Base-by-base conservation (phyloP, 176 grass and related monocot species). In the Avena atlantica region DNA sequence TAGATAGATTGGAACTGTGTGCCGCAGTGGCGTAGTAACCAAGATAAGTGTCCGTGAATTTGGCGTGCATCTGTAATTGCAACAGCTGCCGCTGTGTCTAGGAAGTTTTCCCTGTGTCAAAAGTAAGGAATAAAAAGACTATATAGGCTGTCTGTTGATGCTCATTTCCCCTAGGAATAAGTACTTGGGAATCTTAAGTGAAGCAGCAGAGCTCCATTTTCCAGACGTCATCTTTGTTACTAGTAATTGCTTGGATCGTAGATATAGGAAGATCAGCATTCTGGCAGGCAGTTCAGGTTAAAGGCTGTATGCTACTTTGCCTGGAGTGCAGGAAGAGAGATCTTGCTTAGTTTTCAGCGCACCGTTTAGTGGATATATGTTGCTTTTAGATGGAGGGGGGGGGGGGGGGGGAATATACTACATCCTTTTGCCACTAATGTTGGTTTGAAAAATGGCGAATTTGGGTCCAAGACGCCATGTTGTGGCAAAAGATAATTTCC, bases 321-420 rank as follows among this genome's bases (percentile, higher is more conserved):
- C 40, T 70, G 0, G 48, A 49, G 60, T 23, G 40, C 61, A 45
- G 48, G 7, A 16, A 34, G 53, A 14, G 50, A 88, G 50, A 75
- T 77, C 51, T 24, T 61, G 42, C 68, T 44, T 81, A 84, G 0
- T 76, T 60, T 9, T 14, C 67, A 68, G n/a, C 29, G 29, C 70
- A 81, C 66, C 51, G 60, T 70, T 63, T 31, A 70, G 51, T 81
- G 61, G 86, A 42, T 40, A 88, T 91, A 91, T 52, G 86, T 12
- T 56, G 16, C 64, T 70, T 76, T 40, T 84, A 59, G 6, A 70
- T 31, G 48, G 5, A 69, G 31, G 31, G 0, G 55, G 21, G 9
- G 15, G 66, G 31, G 31, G 0, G 55, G 21, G 9, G 14, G 66
- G 20, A 8, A 53, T 11, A 80, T 42, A 40, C 47, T 51, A 1